These are phyloP conservation scores for Ambrosia hybrid DNA, from an alignment of 140 eudicot genomes.

Conservation along the genomic window DNA sequence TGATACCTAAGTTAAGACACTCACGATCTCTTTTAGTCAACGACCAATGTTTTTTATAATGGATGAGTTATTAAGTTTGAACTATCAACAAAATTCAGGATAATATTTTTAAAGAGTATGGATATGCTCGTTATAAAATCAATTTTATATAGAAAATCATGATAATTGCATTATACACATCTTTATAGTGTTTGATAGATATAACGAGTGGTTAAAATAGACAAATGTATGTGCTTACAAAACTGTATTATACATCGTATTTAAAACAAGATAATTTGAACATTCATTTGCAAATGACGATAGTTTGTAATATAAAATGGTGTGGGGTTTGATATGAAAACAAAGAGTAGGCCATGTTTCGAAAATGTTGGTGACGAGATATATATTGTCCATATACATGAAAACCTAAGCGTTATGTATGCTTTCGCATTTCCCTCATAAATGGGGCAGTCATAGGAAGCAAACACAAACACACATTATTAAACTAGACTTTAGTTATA, in stretches of 20 bases:
- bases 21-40: no score
- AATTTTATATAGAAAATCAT: background rate
- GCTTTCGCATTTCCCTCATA: constrained; percentile 18
- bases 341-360: background rate
- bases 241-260: no score
- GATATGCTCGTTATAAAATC: no score
- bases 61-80: no score
- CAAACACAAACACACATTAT: constrained; percentile 9
- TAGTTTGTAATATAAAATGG: background rate
- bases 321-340: background rate
- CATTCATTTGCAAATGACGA: background rate
- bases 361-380: background rate
- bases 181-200: background rate
- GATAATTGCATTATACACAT: no score
- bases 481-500: constrained; percentile 3
- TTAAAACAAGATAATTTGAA: no score
- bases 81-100: no score
- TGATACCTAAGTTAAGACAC: background rate
- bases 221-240: background rate
- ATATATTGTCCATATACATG: background rate
- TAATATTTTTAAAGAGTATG: no score
- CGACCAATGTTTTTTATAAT: no score
- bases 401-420: background rate
- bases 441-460: constrained; percentile 20
- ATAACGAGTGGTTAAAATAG: background rate